phyloP scores from a whole-genome alignment of 768 basidiomycete genomes.

The Tephrocybe sp. region DNA sequence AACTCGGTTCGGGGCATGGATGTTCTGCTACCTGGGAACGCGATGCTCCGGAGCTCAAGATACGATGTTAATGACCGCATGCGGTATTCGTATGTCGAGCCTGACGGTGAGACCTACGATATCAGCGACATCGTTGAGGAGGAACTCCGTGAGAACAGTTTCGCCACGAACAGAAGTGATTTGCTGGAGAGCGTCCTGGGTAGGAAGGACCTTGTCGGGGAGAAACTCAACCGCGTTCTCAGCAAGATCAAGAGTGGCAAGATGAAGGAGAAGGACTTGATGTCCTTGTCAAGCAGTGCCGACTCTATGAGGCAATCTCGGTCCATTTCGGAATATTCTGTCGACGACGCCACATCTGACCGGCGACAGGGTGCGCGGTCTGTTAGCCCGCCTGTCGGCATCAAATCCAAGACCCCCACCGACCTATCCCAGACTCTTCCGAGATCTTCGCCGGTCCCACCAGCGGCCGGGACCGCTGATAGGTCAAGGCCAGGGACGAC shows the following conservation, averaged over 20 bases:
- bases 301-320: constrained; percentile 35
- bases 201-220: constrained; percentile 57
- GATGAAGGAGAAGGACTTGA: constrained; percentile 36
- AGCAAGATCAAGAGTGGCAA: constrained; percentile 71
- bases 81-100: constrained; percentile 92
- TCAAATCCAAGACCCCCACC: constrained; percentile 20
- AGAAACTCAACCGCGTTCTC: constrained; percentile 72
- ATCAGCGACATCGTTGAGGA: constrained; percentile 92
- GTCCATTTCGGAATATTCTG: constrained; percentile 59
- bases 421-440: constrained; percentile 7
- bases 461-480: constrained; percentile 1
- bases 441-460: constrained; percentile 15
- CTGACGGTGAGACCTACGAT: constrained; percentile 88
- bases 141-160: constrained; percentile 65
- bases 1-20: constrained; percentile 89
- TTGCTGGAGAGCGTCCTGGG: constrained; percentile 65
- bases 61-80: constrained; percentile 68
- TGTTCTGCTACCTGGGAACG: constrained; percentile 80
- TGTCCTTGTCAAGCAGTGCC: constrained; percentile 18
- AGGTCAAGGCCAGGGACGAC: constrained; percentile 27
- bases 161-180: constrained; percentile 46
- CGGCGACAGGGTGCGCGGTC: constrained; percentile 34
- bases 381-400: constrained; percentile 35
- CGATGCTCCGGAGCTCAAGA: constrained; percentile 80
- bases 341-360: constrained; percentile 35